Evolutionary conservation across 768 basidiomycete genomes (phyloP), one percentile per base, ranked within the genome.

Genomic region (Cytidiella melzeri): DNA sequence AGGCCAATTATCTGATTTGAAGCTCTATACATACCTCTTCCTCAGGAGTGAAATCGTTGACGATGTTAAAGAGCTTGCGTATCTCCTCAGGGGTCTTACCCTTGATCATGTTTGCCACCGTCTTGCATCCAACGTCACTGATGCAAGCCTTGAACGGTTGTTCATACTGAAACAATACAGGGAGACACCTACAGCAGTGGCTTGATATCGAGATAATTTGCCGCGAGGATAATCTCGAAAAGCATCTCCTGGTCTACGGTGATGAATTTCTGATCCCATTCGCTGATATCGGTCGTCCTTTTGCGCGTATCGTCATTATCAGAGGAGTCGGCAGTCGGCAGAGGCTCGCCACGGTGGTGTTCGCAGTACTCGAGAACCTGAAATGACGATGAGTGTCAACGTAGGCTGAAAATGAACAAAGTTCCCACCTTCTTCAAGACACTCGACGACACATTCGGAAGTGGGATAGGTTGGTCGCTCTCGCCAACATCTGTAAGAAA

Each of bases 81-180:
- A 99, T 98, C 72, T 98, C 96, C 68, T 98, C 96, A 20, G 96
- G 96, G 3, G 94, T 95, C 80, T 99, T 99, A 27, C 96, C 96
- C 75, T 99, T 98, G 80, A 99, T 98, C 96, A 98, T 99, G 78
- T 98, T 98, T 12, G 96, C 96, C 4, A 96, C 94, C 3, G 92
- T 96, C 77, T 96, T 95, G 81, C 94, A 96, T 1, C 94, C 94
- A 51, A 96, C 92, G 63, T 96, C 94, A 57, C 92, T 95, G 57
- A 10, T 21, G 28, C 19, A 13, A 28, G 25, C 18, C 41, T 42
- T 2, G 36, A 30, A 11, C n/a, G n/a, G n/a, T n/a, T n/a, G 20
- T 30, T 19, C 25, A 40, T 15, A 15, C n/a, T 3, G 20, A 34
- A 57, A 21, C 47, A 53, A 23, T 27, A n/a, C 44, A 24, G 24